Evolutionary conservation across 2,329 filamentous ascomycete species (phyloP), one percentile per base, ranked within the genome.

Genomic region (Phaeosphaeria sp.): DNA sequence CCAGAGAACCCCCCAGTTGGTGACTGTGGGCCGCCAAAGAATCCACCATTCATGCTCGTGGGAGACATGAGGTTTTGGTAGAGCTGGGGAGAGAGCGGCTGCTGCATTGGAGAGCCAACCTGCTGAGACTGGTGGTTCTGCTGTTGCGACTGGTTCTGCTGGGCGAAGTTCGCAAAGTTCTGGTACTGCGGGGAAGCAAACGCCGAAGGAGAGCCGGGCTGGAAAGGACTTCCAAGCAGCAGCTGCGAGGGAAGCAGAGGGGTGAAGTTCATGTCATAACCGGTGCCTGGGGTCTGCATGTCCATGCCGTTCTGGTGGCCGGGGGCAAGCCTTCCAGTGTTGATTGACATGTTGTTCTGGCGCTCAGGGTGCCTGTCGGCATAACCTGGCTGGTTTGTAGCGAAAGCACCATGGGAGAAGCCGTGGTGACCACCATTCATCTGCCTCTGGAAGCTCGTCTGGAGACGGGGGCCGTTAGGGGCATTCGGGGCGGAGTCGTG

Each of bases 181-280:
- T 95, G 90, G 79, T 97, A 99, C 77, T 97, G 93, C 41, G 93
- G 90, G 65, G 91, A 97, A 60, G 89, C 88, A 79, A 97, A 98
- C 39, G 91, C 89, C 33, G 90, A 91, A 3, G 94, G 94, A 5
- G 92, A 97, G 43, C 93, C 95, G 15, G 95, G 93, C 80, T 98
- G 95, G 80, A 98, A 98, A 18, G 95, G 95, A 78, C 93, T 97
- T 48, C 95, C 95, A 50, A 98, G 89, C 23, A 99, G 87, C 69
- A 99, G 84, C 80, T 97, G 92, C 33, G 94, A 98, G 36, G 95
- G 95, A 39, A 99, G 87, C 65, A 99, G 85, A 64, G 95, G 94
- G 11, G 95, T 97, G 79, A 97, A 98, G 80, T 98, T 95, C 94
- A 98, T 97, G 74, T 98, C 95, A 74, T 93, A 96, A 44, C 87